Base-by-base conservation (phyloP, 1,139 yeast species). In the Meyerozyma carpophila region DNA sequence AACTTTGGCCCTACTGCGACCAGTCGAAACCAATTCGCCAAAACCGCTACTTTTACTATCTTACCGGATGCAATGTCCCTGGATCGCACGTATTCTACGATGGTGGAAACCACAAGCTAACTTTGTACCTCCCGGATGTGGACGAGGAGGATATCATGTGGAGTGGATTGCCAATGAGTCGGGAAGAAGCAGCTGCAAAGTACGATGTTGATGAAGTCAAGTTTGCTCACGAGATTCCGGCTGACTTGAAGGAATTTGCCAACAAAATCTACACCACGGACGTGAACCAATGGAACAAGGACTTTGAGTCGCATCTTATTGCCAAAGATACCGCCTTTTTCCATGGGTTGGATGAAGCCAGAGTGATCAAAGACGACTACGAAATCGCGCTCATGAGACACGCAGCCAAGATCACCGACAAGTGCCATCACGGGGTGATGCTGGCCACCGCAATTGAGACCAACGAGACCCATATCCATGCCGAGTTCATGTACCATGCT, bases 91-190 rank as follows among this genome's bases (percentile, higher is more conserved):
- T 89, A 1, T 64, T 85, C 25, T 93, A 79, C 57, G 69, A 80
- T 39, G 61, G 82, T 25, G 56, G 56, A 3, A 52, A 63, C 16
- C 89, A 84, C 44, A 70, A 77, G 44, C 72, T 89, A 51, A 79
- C 82, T 0, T 68, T 91, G 39, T 91, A 85, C 58, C 70, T 93
- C 43, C 97, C 98, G 3, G 77, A 85, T 46, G 73, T 91, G 41
- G 96, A 90, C 59, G 67, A 77, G 42, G 98, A 93, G 40, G 96
- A 88, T 59, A 87, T 93, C 41, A 86, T 93, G 91, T 93, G 98
- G 98, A 83, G 94, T 45, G 98, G 98, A 0, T 61, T 84, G 64
- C 98, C 98, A 2, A 51, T 88, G 43, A 68, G 79, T 36, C 55
- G 73, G n/a, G 81, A 83, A 43, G 81, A 84, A 20, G 96, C 97